These are phyloP conservation scores for Iberis pinnata DNA, from an alignment of 345 rosid species.

Conservation along the genomic window DNA sequence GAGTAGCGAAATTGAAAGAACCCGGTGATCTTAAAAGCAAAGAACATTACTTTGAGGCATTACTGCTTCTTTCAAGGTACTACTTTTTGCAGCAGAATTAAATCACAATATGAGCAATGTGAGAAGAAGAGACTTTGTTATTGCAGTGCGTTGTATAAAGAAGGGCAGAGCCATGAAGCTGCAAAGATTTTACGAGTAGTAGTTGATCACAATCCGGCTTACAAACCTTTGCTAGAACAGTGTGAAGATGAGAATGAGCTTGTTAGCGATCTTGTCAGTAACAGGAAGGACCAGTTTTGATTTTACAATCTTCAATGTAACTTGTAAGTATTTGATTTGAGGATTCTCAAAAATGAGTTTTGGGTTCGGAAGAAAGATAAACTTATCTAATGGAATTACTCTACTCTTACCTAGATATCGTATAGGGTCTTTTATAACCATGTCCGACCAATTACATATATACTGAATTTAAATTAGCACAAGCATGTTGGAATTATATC, in stretches of 20 bases:
- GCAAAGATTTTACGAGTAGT: conserved; percentile 47
- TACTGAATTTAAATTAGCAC: too few relatives aligned
- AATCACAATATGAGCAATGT: too few relatives aligned
- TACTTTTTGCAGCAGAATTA: not conserved
- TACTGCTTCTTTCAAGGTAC: conserved; percentile 70
- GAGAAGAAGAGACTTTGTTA: too few relatives aligned
- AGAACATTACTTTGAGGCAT: conserved; percentile 57
- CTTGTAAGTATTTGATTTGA: too few relatives aligned
- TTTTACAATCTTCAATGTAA: too few relatives aligned
- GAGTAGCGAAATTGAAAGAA: conserved; percentile 57
- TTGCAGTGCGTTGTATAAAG: conserved; percentile 49
- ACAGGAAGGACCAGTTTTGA: conserved; percentile 28
- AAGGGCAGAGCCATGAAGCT: conserved; percentile 75
- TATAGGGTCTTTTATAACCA: too few relatives aligned
- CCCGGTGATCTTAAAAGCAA: conserved; percentile 62
- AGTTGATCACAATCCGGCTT: conserved; percentile 50
- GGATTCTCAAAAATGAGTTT: too few relatives aligned
- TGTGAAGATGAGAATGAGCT: conserved; percentile 44
- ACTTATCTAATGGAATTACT: too few relatives aligned
- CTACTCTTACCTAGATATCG: too few relatives aligned
- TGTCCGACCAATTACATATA: too few relatives aligned
- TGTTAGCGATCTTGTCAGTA: conserved; percentile 24
- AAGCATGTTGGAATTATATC: too few relatives aligned
- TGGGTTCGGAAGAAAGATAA: too few relatives aligned
- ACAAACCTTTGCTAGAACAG: conserved; percentile 41